phyloP scores from a whole-genome alignment of 768 basidiomycete species.

The Phanerochaete carnosa region DNA sequence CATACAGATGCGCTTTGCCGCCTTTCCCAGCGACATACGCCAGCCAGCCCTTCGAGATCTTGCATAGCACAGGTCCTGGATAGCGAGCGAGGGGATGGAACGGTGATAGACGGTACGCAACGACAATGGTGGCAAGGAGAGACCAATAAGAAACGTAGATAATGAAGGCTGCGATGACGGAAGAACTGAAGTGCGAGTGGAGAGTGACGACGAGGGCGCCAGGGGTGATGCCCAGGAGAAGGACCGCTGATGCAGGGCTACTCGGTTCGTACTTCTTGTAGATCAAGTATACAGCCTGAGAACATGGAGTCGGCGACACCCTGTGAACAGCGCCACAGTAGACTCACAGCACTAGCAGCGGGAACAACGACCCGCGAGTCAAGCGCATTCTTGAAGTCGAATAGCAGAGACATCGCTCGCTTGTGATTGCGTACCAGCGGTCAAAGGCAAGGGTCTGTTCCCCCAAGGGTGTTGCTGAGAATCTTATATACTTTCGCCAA shows the following conservation, averaged over 20 bases:
- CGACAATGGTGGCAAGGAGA: not conserved
- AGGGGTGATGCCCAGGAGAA: constrained; percentile 1
- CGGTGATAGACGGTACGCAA: constrained; percentile 11
- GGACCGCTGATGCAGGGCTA: not conserved
- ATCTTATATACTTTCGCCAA: not conserved
- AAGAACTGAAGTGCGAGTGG: not conserved
- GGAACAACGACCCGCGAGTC: not conserved
- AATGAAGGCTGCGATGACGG: not conserved
- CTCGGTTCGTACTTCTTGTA: constrained; percentile 12
- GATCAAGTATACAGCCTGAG: constrained; percentile 3
- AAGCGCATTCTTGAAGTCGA: not conserved
- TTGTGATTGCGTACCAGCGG: not conserved
- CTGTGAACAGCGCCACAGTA: not conserved
- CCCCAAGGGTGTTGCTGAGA: not conserved
- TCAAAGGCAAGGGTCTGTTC: not conserved
- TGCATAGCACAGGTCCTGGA: constrained; percentile 14
- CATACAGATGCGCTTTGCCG: constrained; percentile 7
- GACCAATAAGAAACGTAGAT: not conserved
- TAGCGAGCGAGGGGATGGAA: constrained; percentile 13
- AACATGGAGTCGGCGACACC: not conserved
- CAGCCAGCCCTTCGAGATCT: constrained; percentile 13
- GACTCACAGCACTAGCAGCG: not conserved
- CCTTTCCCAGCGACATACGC: not conserved
- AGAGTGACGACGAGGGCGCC: not conserved
- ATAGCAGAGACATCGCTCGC: not conserved